Evolutionary conservation across 2,329 filamentous ascomycete species (phyloP).

Genomic region (Basipetospora chlamydospora): DNA sequence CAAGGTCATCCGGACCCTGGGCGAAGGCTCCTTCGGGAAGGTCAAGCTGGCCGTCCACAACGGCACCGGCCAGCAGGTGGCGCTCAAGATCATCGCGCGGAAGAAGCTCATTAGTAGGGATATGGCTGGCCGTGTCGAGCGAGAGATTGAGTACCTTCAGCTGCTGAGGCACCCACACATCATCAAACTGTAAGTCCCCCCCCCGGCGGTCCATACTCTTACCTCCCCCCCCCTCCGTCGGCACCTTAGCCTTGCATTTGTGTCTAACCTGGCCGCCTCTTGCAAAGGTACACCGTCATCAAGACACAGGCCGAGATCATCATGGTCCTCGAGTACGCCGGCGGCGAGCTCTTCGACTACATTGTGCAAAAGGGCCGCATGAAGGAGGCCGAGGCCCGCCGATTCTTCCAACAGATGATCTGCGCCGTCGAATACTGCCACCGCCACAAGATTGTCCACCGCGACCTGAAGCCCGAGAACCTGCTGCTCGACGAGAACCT

Average conservation of each 20-base stretch:
- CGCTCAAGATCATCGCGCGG: constrained; percentile 91
- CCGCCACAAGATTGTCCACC: constrained; percentile 97
- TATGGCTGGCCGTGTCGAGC: constrained; percentile 94
- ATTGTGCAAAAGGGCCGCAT: constrained; percentile 90
- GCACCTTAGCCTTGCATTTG: neutral
- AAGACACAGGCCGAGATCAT: constrained; percentile 90
- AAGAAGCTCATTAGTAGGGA: constrained; percentile 94
- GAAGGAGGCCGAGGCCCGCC: constrained; percentile 80
- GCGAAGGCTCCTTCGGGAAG: constrained; percentile 96
- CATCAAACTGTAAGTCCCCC: constrained; percentile 92
- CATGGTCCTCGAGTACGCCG: constrained; percentile 97
- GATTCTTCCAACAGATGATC: constrained; percentile 98
- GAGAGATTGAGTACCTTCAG: constrained; percentile 96
- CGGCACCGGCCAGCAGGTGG: constrained; percentile 86
- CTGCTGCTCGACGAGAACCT: constrained; percentile 85
- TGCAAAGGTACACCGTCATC: constrained; percentile 75
- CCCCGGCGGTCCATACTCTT: no score
- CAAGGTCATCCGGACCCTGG: constrained; percentile 75
- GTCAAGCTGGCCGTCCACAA: constrained; percentile 93
- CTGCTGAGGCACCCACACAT: constrained; percentile 93
- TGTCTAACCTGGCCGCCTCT: neutral
- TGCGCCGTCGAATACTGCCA: constrained; percentile 98
- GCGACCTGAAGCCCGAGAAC: no score
- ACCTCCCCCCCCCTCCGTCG: neutral
- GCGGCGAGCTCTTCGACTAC: constrained; percentile 94